These are phyloP conservation scores for Pulicaria dysenterica DNA, from an alignment of 129 eudicot species.

Conservation along the genomic window DNA sequence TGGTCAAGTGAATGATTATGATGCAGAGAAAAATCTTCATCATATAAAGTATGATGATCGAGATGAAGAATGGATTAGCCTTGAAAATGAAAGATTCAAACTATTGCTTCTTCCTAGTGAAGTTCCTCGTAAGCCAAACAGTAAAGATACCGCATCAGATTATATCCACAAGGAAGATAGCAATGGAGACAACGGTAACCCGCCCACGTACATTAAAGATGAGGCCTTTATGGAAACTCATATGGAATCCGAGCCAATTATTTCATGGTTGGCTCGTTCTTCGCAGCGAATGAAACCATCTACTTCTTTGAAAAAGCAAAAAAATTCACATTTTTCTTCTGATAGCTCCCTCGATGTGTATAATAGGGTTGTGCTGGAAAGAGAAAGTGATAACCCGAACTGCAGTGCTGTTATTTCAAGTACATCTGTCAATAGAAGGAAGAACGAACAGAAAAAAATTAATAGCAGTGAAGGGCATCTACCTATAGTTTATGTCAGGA, in stretches of 20 bases:
- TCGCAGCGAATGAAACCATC: conserved; percentile 59
- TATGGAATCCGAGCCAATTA: conserved; percentile 83
- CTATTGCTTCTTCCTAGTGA: conserved; percentile 86
- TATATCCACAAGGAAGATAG: conserved; percentile 23
- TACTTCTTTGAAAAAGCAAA: conserved; percentile 52
- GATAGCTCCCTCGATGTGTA: conserved; percentile 32
- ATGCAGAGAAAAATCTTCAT: conserved; percentile 67
- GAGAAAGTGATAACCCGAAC: conserved; percentile 32
- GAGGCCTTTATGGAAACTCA: conserved; percentile 30
- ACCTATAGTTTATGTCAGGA: conserved; percentile 79
- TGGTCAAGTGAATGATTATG: conserved; percentile 76
- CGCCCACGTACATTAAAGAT: conserved; percentile 26
- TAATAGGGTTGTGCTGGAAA: conserved; percentile 34
- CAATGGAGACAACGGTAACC: conserved; percentile 25
- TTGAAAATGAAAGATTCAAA: conserved; percentile 77
- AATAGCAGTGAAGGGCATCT: conserved; percentile 38
- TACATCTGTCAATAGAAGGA: conserved; percentile 26
- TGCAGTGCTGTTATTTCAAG: conserved; percentile 37
- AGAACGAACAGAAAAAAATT: conserved; percentile 27
- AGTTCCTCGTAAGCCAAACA: conserved; percentile 50
- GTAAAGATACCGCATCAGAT: conserved; percentile 24
- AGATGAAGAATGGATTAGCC: conserved; percentile 92
- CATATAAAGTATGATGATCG: conserved; percentile 91
- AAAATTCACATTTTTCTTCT: conserved; percentile 31
- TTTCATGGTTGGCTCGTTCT: conserved; percentile 79